Evolutionary conservation across 78 protist genomes (phyloP).

Genomic region (Dictyostelium intermedium): DNA sequence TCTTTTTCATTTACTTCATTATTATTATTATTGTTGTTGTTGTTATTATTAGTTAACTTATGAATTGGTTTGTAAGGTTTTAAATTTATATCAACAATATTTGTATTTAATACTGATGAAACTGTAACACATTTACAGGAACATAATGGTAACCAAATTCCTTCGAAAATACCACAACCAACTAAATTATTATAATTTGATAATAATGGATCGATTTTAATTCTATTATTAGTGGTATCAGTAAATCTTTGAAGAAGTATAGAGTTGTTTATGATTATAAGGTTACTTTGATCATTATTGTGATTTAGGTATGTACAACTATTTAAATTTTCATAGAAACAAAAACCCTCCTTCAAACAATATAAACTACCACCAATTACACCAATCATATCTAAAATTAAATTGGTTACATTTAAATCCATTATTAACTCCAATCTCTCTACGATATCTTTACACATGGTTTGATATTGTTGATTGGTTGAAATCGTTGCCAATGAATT

Average conservation of each 20-base stretch:
- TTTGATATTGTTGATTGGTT: background rate
- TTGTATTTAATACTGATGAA: background rate
- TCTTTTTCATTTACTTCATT: background rate
- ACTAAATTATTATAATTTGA: background rate
- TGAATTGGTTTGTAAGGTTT: background rate
- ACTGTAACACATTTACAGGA: background rate
- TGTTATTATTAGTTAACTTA: background rate
- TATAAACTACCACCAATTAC: conserved; percentile 30
- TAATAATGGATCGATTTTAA: conserved; percentile 2
- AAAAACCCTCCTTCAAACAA: conserved; percentile 20
- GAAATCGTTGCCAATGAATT: background rate
- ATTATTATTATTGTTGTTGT: background rate
- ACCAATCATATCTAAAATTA: conserved; percentile 11
- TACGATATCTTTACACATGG: background rate
- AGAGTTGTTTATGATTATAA: background rate
- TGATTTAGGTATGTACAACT: background rate
- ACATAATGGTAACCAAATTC: conserved; percentile 13
- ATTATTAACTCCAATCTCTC: background rate
- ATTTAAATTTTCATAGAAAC: background rate
- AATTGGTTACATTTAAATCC: background rate
- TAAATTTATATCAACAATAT: background rate
- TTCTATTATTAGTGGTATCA: background rate
- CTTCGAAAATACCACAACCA: background rate
- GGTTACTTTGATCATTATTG: background rate
- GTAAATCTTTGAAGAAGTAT: background rate